Evolutionary conservation across 768 basidiomycete species (phyloP), one percentile per base, ranked within the genome.

Genomic region (Lactarius evosmus): DNA sequence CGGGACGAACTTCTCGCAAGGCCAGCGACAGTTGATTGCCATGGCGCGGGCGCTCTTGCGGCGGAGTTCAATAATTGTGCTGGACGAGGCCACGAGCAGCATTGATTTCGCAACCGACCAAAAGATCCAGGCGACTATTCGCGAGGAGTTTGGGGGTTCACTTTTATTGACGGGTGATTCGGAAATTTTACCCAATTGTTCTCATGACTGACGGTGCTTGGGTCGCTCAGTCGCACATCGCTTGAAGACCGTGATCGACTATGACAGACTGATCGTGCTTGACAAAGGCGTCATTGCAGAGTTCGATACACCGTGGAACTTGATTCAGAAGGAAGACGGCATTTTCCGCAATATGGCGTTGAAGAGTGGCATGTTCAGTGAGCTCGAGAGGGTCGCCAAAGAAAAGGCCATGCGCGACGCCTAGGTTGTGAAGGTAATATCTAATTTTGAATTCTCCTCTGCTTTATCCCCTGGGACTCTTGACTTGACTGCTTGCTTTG

Each of bases 1-100:
- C 0, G 94, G 94, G 0, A 80, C 85, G 33, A 96, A 97, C 76
- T 95, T 97, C 74, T 95, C 91, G 1, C 91, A 94, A 63, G 95
- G 95, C 11, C 94, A 98, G 72, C 75, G 93, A 11, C 95, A 98
- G 70, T 76, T 93, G 17, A 89, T 94, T 58, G 88, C 91, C 1
- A 88, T 93, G 88, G 92, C 91, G 0, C 82, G 92, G 6, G 91
- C 92, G 0, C 76, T 93, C 25, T 77, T 93, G 33, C 78, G 89
- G 19, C 81, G 83, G 7, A 90, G 86, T 70, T 76, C 85, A 14
- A 84, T 93, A 67, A 86, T 93, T 56, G 82, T 93, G 17, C 76
- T 93, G 41, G 92, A 91, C 66, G 91, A 93, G 69, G 91, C 91
- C 16, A 93, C 91, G 7, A 91, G 88, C 63, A 91, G 89, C 69